Base-by-base conservation (phyloP, 2,329 filamentous ascomycete species). In the Penicillium brasilianum region DNA sequence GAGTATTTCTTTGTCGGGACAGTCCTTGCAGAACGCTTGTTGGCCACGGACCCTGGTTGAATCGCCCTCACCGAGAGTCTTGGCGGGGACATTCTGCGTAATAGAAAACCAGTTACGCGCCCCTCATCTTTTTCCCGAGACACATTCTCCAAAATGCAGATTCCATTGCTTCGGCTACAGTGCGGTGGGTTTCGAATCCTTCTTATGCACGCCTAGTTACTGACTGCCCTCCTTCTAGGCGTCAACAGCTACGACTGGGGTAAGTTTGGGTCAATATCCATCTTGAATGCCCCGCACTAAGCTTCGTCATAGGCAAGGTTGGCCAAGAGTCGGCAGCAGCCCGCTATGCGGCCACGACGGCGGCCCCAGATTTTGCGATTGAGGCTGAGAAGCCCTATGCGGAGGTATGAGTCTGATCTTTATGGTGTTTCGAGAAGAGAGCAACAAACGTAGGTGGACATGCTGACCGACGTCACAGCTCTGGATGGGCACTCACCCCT, bases 181-280 rank as follows among this genome's bases (percentile, higher is more conserved):
- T 83, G 80, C 69, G 86, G 87, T 89, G 77, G 69, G 77, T 69
- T 25, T 11, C 22, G 57, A 43, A 63, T 58, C 30, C 25, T 22
- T 28, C n/a, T 36, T 16, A 22, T 9, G 10, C 5, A 48, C 37
- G 54, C 53, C 4, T 1, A 37, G 18, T 13, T 32, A 37, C 37
- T 59, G 41, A 63, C 61, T 18, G 5, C n/a, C 64, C 39, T 56
- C 14, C 49, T 43, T 37, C 28, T 50, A 90, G 95, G 94, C 74
- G 92, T 96, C 74, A 98, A 98, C 80, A 97, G 93, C 78, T 99
- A 99, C 77, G 95, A 97, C 82, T 99, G 95, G 95, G 95, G 87
- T 88, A 78, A 68, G 81, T 62, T 77, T 64, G 74, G 70, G 63
- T 59, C 49, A 39, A 18, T 50, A 11, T 46, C 44, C 39, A 51